A percentile compares a stretch with the other conserved stretches of the same genome.
These are phyloP conservation scores for Malus domestica DNA, from an alignment of 306 rosid species.

Conservation along the genomic window DNA sequence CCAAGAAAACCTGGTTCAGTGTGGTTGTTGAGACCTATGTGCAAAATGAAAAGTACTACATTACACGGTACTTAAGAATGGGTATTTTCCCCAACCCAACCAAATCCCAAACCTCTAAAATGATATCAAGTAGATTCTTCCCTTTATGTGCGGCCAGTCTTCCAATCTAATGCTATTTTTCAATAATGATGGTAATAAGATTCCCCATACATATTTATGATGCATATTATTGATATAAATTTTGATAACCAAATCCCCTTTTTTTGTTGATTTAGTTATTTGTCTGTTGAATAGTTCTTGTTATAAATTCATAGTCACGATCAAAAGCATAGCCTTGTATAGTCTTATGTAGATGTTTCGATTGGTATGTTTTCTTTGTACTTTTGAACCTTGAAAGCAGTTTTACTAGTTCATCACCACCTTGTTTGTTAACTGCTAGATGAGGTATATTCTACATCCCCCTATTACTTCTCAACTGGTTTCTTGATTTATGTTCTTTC, in stretches of 20 bases:
- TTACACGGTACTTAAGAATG: background rate
- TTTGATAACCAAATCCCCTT: background rate
- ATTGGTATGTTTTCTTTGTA: background rate
- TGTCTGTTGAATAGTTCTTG: background rate
- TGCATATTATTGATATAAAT: background rate
- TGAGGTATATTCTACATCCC: background rate
- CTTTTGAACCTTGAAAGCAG: too few relatives aligned
- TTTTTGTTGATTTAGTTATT: background rate
- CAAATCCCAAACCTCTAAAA: background rate
- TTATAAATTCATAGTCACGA: background rate
- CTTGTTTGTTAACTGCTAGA: background rate
- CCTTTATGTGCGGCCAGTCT: background rate
- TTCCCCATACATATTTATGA: background rate
- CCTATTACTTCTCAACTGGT: background rate
- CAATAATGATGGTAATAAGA: background rate
- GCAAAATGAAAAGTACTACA: background rate
- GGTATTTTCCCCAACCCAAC: background rate
- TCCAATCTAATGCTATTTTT: background rate
- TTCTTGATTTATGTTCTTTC: background rate
- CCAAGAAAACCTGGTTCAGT: background rate
- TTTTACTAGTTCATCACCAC: too few relatives aligned
- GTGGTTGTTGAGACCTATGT: background rate
- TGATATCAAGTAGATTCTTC: background rate
- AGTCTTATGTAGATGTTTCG: background rate
- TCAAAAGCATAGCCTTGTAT: background rate